These are phyloP conservation scores for Ananas comosus DNA, from an alignment of 176 grass and related monocot species.

Conservation along the genomic window DNA sequence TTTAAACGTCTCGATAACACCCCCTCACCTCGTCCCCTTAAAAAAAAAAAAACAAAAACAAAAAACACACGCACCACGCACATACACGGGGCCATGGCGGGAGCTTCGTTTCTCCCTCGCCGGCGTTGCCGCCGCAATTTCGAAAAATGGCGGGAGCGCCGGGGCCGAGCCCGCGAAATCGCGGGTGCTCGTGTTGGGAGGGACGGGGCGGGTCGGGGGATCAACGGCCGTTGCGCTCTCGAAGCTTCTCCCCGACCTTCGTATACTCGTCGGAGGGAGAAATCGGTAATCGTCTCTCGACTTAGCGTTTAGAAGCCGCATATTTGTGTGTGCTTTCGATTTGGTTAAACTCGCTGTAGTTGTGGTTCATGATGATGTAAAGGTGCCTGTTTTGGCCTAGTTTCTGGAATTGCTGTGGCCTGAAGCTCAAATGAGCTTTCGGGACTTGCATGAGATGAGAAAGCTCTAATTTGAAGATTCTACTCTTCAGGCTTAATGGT, in stretches of 20 bases:
- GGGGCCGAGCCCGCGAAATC: constrained; percentile 5
- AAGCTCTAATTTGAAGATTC: too few species aligned
- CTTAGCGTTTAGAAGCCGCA: too few species aligned
- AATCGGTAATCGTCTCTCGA: constrained; percentile 30
- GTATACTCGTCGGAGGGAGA: constrained; percentile 54
- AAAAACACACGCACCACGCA: background rate
- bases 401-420: too few species aligned
- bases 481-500: too few species aligned
- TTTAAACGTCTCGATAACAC: too few species aligned
- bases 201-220: constrained; percentile 74
- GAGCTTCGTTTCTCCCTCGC: constrained; percentile 34
- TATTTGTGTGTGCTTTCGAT: too few species aligned
- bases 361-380: too few species aligned
- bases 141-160: constrained; percentile 11
- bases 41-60: background rate
- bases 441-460: too few species aligned
- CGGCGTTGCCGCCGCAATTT: constrained; percentile 13
- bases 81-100: constrained; percentile 27
- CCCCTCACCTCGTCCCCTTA: too few species aligned
- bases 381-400: too few species aligned
- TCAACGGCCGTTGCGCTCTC: constrained; percentile 80
- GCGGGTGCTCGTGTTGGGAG: constrained; percentile 69
- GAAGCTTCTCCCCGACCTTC: constrained; percentile 53
- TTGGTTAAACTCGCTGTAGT: too few species aligned
- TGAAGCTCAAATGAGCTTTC: too few species aligned